Percentiles rank a stretch among this genome's conserved stretches.
phyloP scores from a whole-genome alignment of 148 eudicot genomes.

The Mesembryanthemum crystallinum region DNA sequence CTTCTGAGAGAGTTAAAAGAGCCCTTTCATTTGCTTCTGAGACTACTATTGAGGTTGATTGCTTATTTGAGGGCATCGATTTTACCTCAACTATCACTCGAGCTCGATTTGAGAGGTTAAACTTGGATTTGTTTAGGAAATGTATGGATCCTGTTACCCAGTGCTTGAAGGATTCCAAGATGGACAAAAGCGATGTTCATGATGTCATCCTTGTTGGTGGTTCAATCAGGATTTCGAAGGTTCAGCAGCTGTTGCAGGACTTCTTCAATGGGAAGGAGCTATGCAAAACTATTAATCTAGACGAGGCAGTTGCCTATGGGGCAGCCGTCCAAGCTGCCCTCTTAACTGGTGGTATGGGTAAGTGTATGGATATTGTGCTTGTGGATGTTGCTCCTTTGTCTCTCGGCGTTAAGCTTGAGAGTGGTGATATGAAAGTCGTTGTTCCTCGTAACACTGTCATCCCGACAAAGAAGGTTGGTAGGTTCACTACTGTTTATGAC shows the following conservation, averaged over 20 bases:
- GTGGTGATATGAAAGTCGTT: background rate
- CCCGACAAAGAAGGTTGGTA: background rate
- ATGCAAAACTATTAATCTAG: background rate
- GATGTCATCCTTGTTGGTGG: background rate
- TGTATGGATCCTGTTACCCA: too few relatives aligned
- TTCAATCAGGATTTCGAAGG: background rate
- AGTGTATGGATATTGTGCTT: background rate
- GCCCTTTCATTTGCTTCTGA: background rate
- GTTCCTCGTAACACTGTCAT: background rate
- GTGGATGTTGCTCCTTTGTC: background rate
- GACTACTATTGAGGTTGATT: background rate
- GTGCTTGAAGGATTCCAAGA: too few relatives aligned
- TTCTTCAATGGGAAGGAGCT: background rate
- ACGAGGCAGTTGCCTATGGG: background rate
- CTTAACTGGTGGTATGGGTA: background rate
- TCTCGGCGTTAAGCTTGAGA: background rate
- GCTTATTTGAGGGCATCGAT: background rate
- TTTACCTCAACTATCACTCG: too few relatives aligned
- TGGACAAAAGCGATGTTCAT: background rate
- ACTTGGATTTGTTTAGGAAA: too few relatives aligned
- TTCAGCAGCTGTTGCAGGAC: background rate
- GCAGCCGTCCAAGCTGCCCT: background rate
- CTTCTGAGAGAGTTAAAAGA: slow-evolving; percentile 1
- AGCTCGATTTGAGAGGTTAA: too few relatives aligned
- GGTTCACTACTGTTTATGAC: background rate